These are phyloP conservation scores for Mrakia hoshinonis DNA, from an alignment of 768 basidiomycete species.

Conservation along the genomic window DNA sequence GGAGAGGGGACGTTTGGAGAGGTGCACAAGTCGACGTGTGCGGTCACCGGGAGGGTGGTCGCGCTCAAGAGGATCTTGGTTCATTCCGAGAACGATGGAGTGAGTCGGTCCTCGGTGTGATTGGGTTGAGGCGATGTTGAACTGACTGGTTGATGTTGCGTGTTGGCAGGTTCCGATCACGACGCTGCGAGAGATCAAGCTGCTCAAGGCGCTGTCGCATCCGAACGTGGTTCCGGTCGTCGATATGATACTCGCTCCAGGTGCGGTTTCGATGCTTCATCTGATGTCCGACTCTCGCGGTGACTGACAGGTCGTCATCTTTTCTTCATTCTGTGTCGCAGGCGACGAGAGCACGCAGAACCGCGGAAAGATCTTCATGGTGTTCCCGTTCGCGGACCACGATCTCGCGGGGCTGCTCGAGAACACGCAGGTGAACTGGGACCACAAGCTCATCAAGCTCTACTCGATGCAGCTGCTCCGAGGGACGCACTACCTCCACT, in stretches of 20 bases:
- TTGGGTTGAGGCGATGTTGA: not conserved
- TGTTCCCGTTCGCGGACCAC: constrained; percentile 99
- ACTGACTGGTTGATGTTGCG: not conserved
- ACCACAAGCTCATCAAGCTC: constrained; percentile 79
- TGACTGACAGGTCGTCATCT: not conserved
- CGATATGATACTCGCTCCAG: constrained; percentile 74
- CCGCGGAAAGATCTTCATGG: constrained; percentile 87
- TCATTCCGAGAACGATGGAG: constrained; percentile 94
- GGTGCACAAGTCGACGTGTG: constrained; percentile 78
- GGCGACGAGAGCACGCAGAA: constrained; percentile 54
- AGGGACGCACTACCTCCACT: constrained; percentile 92
- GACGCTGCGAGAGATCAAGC: constrained; percentile 91
- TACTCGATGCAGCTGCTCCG: constrained; percentile 95
- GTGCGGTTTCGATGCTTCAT: constrained; percentile 31
- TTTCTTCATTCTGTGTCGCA: not conserved
- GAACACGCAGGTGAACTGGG: constrained; percentile 63
- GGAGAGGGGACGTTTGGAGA: constrained; percentile 99
- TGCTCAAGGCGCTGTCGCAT: constrained; percentile 81
- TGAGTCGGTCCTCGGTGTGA: constrained; percentile 39
- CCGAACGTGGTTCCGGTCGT: constrained; percentile 74
- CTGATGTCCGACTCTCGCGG: not conserved
- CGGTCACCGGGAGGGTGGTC: constrained; percentile 53
- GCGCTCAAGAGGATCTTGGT: constrained; percentile 91
- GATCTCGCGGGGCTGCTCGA: constrained; percentile 90
- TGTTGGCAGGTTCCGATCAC: constrained; percentile 63